phyloP scores from a whole-genome alignment of 805 yeast genomes.

The Wickerhamomyces chambardii region DNA sequence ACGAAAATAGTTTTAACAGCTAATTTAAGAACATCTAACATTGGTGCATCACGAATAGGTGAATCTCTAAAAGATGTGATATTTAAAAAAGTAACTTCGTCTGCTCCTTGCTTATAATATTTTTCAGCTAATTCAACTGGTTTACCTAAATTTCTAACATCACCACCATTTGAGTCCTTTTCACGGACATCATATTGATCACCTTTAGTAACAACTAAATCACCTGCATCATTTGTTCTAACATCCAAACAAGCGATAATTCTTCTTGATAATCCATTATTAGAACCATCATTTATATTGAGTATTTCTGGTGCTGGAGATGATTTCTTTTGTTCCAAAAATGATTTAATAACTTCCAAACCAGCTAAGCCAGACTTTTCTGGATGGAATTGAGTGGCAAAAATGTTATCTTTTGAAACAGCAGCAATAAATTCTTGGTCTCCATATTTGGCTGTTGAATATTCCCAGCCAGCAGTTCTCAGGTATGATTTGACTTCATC shows the following conservation, averaged over 20 bases:
- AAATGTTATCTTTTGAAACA: constrained; percentile 61
- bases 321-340: constrained; percentile 34
- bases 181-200: constrained; percentile 98
- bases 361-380: constrained; percentile 96
- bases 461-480: constrained; percentile 50
- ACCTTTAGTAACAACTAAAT: constrained; percentile 95
- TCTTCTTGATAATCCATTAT: constrained; percentile 75
- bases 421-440: constrained; percentile 80
- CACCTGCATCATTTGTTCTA: constrained; percentile 91
- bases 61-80: constrained; percentile 95
- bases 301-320: constrained; percentile 9
- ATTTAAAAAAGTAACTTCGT: constrained; percentile 89
- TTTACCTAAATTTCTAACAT: constrained; percentile 90
- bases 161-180: constrained; percentile 39
- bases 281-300: constrained; percentile 26
- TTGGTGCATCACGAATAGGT: constrained; percentile 88
- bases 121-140: constrained; percentile 92
- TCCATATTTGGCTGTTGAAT: constrained; percentile 69
- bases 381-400: constrained; percentile 99
- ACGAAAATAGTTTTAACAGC: constrained; percentile 92
- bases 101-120: constrained; percentile 93
- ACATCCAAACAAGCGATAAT: constrained; percentile 96
- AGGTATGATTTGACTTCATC: constrained; percentile 24
- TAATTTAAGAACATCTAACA: constrained; percentile 77
- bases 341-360: constrained; percentile 61